Evolutionary conservation across 768 basidiomycete species (phyloP), one percentile per base, ranked within the genome.

Genomic region (Mycena vulgaris): DNA sequence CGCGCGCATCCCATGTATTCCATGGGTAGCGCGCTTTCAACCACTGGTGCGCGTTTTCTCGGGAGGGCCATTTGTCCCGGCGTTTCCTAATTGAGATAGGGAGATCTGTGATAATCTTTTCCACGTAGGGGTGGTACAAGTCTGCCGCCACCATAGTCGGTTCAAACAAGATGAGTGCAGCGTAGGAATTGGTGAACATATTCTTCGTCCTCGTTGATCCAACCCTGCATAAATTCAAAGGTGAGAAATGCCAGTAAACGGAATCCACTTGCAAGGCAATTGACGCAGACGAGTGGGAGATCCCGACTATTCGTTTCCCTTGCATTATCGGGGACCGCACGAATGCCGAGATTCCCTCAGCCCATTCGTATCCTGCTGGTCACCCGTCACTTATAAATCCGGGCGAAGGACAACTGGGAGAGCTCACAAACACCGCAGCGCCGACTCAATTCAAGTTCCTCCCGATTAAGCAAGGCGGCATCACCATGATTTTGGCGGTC

Each of bases 231-330:
- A 11, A 40, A 35, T 25, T 37, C 33, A 0, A 2, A 62, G 33
- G 37, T 25, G 3, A 37, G n/a, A 51, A 6, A 14, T 39, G 33
- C n/a, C n/a, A n/a, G 10, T 33, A 1, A 33, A 6, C 6, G 35
- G 4, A 13, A 23, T 27, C 30, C 37, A 71, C 75, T 73, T 63
- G 75, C 78, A 76, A 58, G 5, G 77, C 70, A 30, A 75, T 66
- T n/a, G 75, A 61, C 39, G 77, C 78, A 3, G 76, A 77, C n/a
- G 78, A 79, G 60, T 79, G 78, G 14, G 77, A 76, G 17, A 78
- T 31, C 9, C 62, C 68, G 28, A 79, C 71, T 4, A 78, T 61
- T 23, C 73, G 70, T 45, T 75, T 76, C 9, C 68, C 73, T 51
- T 47, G 66, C 56, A 75, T 47, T 47, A 66, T 69, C 8, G 69